Percentiles rank a stretch among this genome's conserved stretches.
Conservation (phyloP, 805 yeast species). For the Saccharomycopsis sp. region DNA sequence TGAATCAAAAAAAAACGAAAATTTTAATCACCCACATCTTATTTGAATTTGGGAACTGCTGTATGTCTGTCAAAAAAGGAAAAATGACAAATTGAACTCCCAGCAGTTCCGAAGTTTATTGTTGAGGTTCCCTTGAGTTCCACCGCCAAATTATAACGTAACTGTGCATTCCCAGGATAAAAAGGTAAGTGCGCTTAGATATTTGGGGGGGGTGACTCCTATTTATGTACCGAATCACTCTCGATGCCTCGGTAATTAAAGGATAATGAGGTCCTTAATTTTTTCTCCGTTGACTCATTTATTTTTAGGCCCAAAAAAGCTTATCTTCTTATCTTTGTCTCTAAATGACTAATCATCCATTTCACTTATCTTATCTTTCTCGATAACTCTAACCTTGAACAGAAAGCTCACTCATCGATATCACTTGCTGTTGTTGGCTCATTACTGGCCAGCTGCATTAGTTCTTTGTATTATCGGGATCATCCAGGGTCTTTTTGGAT, state of each 20-base stretch:
- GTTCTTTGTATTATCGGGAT: neutral
- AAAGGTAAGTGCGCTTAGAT: neutral
- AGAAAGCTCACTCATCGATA: neutral
- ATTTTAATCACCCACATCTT: neutral
- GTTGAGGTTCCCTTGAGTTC: neutral
- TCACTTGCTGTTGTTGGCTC: neutral
- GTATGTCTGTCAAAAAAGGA: constrained; percentile 1
- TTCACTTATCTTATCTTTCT: neutral
- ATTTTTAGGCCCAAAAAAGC: neutral
- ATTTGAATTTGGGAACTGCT: neutral
- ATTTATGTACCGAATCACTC: neutral
- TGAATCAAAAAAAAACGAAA: neutral
- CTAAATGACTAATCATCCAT: neutral
- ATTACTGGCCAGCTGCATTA: neutral
- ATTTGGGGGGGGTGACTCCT: neutral
- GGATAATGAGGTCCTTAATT: neutral
- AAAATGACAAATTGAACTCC: constrained; percentile 1
- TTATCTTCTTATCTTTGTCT: neutral
- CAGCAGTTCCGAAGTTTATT: neutral
- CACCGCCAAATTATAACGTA: neutral
- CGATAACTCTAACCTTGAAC: neutral
- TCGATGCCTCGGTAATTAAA: neutral
- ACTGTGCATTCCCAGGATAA: neutral
- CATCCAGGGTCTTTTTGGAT: neutral
- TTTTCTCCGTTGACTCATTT: neutral